Percentiles rank a stretch among this genome's conserved stretches.
Evolutionary conservation across 768 basidiomycete genomes (phyloP).

Genomic region (Tylopilus rubrobrunneus): DNA sequence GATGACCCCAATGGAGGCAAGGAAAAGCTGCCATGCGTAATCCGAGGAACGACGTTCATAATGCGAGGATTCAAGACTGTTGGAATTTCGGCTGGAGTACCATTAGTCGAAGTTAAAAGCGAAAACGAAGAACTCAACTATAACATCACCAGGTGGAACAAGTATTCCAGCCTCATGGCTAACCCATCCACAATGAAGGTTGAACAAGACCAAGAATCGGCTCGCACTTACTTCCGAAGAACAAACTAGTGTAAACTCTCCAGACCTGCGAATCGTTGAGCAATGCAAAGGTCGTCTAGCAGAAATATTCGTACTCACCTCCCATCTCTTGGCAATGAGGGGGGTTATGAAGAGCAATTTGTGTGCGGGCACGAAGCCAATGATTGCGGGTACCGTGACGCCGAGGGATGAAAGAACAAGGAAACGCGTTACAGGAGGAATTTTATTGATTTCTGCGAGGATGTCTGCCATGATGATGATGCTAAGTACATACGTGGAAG

Average conservation of each 20-base stretch:
- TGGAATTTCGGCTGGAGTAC: constrained; percentile 54
- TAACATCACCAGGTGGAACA: constrained; percentile 43
- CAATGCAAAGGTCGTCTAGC: neutral
- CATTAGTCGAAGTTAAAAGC: neutral
- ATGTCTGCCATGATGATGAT: constrained; percentile 41
- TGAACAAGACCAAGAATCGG: neutral
- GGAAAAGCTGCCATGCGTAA: constrained; percentile 68
- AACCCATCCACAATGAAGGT: neutral
- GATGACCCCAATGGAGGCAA: constrained; percentile 53
- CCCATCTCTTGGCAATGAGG: constrained; percentile 39
- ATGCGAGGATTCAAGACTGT: constrained; percentile 59
- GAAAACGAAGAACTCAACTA: constrained; percentile 30
- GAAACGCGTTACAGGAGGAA: constrained; percentile 79
- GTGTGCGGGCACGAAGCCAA: constrained; percentile 52
- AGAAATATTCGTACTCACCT: constrained; percentile 40
- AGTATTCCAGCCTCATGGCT: constrained; percentile 32
- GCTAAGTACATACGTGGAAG: neutral
- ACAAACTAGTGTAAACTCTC: constrained; percentile 71
- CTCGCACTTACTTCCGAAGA: constrained; percentile 53
- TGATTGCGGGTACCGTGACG: constrained; percentile 54
- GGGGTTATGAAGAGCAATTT: constrained; percentile 49
- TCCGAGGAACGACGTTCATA: constrained; percentile 64
- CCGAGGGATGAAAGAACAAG: constrained; percentile 57
- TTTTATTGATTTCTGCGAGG: constrained; percentile 66
- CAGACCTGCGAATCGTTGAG: constrained; percentile 49